These are phyloP conservation scores for Metarhizium rileyi DNA, from an alignment of 2,329 filamentous ascomycete species.

Conservation along the genomic window DNA sequence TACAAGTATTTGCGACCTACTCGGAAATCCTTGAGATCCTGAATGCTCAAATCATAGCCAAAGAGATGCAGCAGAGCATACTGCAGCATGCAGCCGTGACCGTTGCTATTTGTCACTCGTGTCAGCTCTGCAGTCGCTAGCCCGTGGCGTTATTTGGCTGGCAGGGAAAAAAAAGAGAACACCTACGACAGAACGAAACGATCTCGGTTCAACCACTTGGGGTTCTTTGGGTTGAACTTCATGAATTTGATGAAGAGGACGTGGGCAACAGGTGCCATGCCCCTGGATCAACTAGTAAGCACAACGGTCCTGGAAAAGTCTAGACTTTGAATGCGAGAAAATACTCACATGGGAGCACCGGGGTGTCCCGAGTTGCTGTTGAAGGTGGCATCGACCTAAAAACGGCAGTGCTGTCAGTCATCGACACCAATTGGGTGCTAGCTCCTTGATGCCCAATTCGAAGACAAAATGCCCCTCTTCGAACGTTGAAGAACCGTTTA, in stretches of 20 bases:
- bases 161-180: not conserved
- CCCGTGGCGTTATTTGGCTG: not conserved
- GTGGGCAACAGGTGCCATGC: conserved; percentile 89
- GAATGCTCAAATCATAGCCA: conserved; percentile 76
- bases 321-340: not conserved
- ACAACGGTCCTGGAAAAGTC: conserved; percentile 2
- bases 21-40: conserved; percentile 94
- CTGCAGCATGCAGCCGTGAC: conserved; percentile 98
- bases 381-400: conserved; percentile 91
- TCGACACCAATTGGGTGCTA: not conserved
- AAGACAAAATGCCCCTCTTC: not conserved
- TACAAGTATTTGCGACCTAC: conserved; percentile 45
- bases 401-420: not conserved
- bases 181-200: conserved; percentile 98
- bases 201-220: conserved; percentile 93
- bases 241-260: conserved; percentile 98
- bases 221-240: conserved; percentile 99
- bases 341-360: conserved; percentile 82
- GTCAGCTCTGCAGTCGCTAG: conserved; percentile 1
- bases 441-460: conserved; percentile 1
- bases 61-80: conserved; percentile 97
- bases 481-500: not conserved
- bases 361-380: conserved; percentile 96
- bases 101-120: conserved; percentile 55
- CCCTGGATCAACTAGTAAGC: conserved; percentile 39